These are phyloP conservation scores for Solanum hybrid DNA, from an alignment of 305 asterid genomes.

Conservation along the genomic window DNA sequence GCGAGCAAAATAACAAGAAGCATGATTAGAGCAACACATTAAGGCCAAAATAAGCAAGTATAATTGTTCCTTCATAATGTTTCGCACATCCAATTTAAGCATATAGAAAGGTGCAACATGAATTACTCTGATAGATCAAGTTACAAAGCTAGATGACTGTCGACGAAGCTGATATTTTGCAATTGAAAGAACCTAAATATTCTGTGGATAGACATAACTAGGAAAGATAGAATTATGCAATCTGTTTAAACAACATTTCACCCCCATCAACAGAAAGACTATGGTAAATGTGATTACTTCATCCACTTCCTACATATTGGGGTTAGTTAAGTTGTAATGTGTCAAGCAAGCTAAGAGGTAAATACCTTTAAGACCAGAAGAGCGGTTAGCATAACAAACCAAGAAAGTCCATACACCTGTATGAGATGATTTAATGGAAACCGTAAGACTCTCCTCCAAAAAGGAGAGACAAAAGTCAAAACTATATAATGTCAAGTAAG, in stretches of 20 bases:
- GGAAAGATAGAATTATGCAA: neutral
- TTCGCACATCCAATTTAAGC: neutral
- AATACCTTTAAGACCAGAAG: slow-evolving; percentile 80
- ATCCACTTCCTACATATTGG: neutral
- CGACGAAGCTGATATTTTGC: neutral
- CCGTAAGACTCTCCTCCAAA: slow-evolving; percentile 8
- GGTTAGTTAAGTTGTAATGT: neutral
- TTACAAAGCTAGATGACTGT: neutral
- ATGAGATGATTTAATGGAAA: slow-evolving; percentile 13
- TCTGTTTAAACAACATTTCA: slow-evolving; percentile 1
- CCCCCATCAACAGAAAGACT: neutral
- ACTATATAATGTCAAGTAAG: neutral
- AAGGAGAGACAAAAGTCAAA: neutral
- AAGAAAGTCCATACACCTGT: slow-evolving; percentile 93
- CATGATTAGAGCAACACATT: neutral
- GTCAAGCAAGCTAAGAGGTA: neutral
- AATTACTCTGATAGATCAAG: neutral
- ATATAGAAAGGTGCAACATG: neutral
- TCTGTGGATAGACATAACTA: neutral
- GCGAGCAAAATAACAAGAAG: neutral
- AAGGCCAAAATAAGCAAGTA: neutral
- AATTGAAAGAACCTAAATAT: neutral
- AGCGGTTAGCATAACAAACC: slow-evolving; percentile 80
- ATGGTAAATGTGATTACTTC: neutral
- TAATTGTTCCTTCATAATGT: neutral